These are phyloP conservation scores for Lathyrus aphaca DNA, from an alignment of 306 rosid genomes.

Conservation along the genomic window DNA sequence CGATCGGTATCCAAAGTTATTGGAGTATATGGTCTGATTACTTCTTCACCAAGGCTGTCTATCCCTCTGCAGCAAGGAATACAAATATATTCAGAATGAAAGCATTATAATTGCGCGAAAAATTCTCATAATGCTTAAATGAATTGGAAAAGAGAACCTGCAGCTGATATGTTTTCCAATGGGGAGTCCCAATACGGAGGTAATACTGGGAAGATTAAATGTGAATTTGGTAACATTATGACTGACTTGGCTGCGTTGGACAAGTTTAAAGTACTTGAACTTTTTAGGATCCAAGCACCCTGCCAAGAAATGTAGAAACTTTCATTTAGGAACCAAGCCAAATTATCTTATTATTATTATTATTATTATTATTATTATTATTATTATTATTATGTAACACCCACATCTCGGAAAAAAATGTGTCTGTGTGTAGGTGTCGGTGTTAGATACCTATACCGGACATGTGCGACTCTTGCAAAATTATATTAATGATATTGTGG, in stretches of 20 bases:
- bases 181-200: slow-evolving; percentile 80
- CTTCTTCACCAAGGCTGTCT: slow-evolving; percentile 76
- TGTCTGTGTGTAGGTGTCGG: too few relatives aligned
- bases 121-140: not conserved
- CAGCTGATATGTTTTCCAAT: slow-evolving; percentile 90
- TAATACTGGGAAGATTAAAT: slow-evolving; percentile 64
- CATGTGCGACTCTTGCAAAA: too few relatives aligned
- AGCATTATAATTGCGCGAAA: slow-evolving; percentile 3
- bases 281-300: slow-evolving; percentile 74
- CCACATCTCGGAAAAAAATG: too few relatives aligned
- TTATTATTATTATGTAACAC: too few relatives aligned
- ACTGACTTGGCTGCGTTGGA: slow-evolving; percentile 70
- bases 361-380: too few relatives aligned
- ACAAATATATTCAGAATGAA: slow-evolving; percentile 14
- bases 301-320: slow-evolving; percentile 33
- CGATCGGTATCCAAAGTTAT: slow-evolving; percentile 87
- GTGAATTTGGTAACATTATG: slow-evolving; percentile 83
- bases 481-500: too few relatives aligned
- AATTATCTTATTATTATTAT: too few relatives aligned
- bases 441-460: too few relatives aligned
- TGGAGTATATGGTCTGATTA: slow-evolving; percentile 82
- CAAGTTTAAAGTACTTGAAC: slow-evolving; percentile 73
- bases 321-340: not conserved
- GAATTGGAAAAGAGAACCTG: slow-evolving; percentile 57
- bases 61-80: slow-evolving; percentile 58